Percentiles rank a stretch among this genome's conserved stretches.
Conservation (phyloP, 306 rosid species). For the Pachyrhizus erosus region DNA sequence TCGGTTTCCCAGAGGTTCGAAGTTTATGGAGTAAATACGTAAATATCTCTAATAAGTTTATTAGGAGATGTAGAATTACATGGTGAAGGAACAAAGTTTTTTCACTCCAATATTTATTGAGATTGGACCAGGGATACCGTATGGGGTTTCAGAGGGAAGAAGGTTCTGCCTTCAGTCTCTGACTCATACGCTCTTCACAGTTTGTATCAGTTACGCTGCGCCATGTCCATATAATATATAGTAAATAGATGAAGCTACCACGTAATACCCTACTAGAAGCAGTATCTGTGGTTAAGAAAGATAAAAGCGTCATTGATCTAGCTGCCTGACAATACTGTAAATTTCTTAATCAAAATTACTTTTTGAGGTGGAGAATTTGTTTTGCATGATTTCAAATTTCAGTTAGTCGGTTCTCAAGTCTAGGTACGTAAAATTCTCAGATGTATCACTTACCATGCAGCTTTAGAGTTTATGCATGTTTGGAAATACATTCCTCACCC, state of each 20-base stretch:
- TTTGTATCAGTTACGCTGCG: constrained; percentile 37
- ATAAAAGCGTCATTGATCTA: constrained; percentile 36
- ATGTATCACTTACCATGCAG: constrained; percentile 16
- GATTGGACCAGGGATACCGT: constrained; percentile 46
- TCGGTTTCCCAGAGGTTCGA: constrained; percentile 76
- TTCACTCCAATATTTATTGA: constrained; percentile 52
- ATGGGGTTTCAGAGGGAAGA: constrained; percentile 83
- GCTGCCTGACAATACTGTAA: constrained; percentile 51
- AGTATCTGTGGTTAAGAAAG: constrained; percentile 51
- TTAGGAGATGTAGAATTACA: constrained; percentile 75
- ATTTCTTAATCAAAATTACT: constrained; percentile 40
- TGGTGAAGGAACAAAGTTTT: constrained; percentile 64
- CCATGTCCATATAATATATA: constrained; percentile 59
- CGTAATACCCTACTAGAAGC: constrained; percentile 46
- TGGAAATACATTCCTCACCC: neutral
- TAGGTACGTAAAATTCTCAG: neutral
- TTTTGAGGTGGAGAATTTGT: constrained; percentile 30
- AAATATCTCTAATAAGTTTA: constrained; percentile 72
- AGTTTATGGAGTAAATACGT: constrained; percentile 78
- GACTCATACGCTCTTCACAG: constrained; percentile 52
- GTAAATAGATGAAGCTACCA: constrained; percentile 59
- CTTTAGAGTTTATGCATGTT: neutral
- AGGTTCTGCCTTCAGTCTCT: constrained; percentile 96
- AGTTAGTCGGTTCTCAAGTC: constrained; percentile 6
- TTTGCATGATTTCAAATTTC: constrained; percentile 36